These are phyloP conservation scores for Ceratocystis smalleyi DNA, from an alignment of 2,329 filamentous ascomycete genomes.

Conservation along the genomic window DNA sequence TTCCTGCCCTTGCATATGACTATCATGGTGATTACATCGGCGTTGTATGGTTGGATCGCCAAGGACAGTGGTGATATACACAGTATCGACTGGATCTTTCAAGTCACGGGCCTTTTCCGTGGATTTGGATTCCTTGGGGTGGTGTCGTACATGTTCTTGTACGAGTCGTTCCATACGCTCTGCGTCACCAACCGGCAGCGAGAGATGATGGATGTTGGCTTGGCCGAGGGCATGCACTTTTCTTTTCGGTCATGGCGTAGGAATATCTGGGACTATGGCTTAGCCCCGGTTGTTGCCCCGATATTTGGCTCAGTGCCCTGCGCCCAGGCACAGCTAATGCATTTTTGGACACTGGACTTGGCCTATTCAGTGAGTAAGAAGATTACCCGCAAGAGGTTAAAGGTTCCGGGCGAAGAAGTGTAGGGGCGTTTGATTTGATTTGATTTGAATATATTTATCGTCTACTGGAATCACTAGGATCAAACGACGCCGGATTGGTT, in stretches of 20 bases:
- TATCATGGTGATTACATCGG: slow-evolving; percentile 46
- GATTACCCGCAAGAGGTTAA: slow-evolving; percentile 30
- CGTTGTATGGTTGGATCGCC: slow-evolving; percentile 41
- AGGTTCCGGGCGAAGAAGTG: background rate
- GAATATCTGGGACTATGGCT: slow-evolving; percentile 46
- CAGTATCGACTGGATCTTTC: slow-evolving; percentile 43
- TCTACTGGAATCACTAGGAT: too few relatives aligned
- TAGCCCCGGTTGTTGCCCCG: slow-evolving; percentile 52
- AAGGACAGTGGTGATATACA: slow-evolving; percentile 36
- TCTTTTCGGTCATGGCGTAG: slow-evolving; percentile 40
- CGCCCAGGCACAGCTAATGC: slow-evolving; percentile 50
- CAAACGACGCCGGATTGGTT: too few relatives aligned
- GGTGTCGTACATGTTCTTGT: slow-evolving; percentile 47
- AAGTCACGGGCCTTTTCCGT: slow-evolving; percentile 43
- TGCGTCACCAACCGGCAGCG: slow-evolving; percentile 44
- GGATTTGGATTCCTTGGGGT: slow-evolving; percentile 47
- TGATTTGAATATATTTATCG: too few relatives aligned
- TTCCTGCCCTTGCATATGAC: slow-evolving; percentile 55
- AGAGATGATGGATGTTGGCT: slow-evolving; percentile 50
- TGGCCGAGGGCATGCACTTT: slow-evolving; percentile 51
- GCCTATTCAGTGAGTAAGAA: slow-evolving; percentile 61
- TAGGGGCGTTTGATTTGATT: too few relatives aligned
- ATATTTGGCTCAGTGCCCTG: slow-evolving; percentile 53
- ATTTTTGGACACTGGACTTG: slow-evolving; percentile 54
- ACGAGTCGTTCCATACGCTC: slow-evolving; percentile 50